Percentiles rank a stretch among this genome's conserved stretches.
Evolutionary conservation across 108 stramenopile genomes (phyloP).

Genomic region (Nitzschia sp.): DNA sequence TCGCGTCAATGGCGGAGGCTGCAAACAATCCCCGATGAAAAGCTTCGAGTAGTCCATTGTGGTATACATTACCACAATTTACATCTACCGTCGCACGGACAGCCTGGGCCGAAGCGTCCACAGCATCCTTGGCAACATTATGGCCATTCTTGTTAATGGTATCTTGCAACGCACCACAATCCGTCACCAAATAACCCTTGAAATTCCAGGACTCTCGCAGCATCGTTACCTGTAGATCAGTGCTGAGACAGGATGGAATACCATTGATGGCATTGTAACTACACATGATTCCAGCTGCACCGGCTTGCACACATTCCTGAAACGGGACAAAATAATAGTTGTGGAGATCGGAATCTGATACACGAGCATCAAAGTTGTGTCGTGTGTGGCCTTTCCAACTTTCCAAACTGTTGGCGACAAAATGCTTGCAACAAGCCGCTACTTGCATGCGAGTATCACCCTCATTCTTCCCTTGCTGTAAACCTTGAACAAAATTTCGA

Average conservation of each 20-base stretch:
- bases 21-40: constrained; percentile 27
- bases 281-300: constrained; percentile 68
- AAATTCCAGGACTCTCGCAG: constrained; percentile 59
- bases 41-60: constrained; percentile 24
- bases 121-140: constrained; percentile 29
- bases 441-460: constrained; percentile 29
- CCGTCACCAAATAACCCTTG: constrained; percentile 58
- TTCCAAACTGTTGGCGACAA: constrained; percentile 63
- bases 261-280: constrained; percentile 83
- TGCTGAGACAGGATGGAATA: constrained; percentile 63
- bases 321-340: constrained; percentile 72
- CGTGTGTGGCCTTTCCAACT: constrained; percentile 35
- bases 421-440: constrained; percentile 76
- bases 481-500: constrained; percentile 40
- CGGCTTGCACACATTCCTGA: constrained; percentile 53
- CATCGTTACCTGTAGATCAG: constrained; percentile 34
- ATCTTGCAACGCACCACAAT: constrained; percentile 68
- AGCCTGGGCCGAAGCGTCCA: constrained; percentile 39
- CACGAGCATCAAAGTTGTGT: constrained; percentile 54
- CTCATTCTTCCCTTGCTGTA: constrained; percentile 35
- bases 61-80: constrained; percentile 49
- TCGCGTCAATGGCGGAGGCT: constrained; percentile 31
- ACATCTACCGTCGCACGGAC: constrained; percentile 48
- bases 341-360: constrained; percentile 46
- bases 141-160: constrained; percentile 34